Conservation (phyloP, 73 alveolate genomes). For the Loxodes magnus region DNA sequence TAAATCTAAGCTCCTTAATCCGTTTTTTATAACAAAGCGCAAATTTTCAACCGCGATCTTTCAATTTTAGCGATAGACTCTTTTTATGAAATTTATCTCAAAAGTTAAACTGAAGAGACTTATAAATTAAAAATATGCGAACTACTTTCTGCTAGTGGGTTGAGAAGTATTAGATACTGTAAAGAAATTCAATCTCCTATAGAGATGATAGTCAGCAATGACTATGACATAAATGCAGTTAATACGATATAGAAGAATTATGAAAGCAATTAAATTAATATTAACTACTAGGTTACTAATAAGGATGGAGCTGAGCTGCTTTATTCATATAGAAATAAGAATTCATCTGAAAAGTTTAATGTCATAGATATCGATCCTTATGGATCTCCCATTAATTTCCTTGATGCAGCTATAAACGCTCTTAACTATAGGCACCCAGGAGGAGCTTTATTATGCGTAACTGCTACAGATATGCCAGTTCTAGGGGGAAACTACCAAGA, state of each 20-base stretch:
- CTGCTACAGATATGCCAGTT: conserved; percentile 91
- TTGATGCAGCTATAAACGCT: conserved; percentile 75
- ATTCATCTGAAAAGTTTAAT: conserved; percentile 49
- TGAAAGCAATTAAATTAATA: conserved; percentile 30
- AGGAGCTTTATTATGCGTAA: conserved; percentile 78
- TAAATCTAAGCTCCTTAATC: no score
- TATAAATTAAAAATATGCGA: conserved; percentile 64
- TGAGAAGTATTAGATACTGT: conserved; percentile 70
- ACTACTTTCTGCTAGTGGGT: conserved; percentile 89
- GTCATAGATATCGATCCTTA: conserved; percentile 88
- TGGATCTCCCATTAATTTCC: conserved; percentile 82
- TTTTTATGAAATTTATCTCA: conserved; percentile 31
- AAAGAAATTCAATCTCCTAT: conserved; percentile 59
- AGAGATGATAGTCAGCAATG: conserved; percentile 58
- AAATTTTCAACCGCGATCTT: conserved; percentile 79
- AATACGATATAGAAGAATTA: conserved; percentile 65
- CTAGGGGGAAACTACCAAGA: conserved; percentile 78
- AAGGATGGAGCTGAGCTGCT: conserved; percentile 75
- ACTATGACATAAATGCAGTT: conserved; percentile 76
- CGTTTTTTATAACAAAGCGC: conserved; percentile 82
- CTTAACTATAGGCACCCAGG: no score
- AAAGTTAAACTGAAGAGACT: conserved; percentile 27
- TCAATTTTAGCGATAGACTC: conserved; percentile 62
- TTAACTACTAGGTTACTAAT: conserved; percentile 29
- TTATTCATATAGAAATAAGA: conserved; percentile 35